Base-by-base conservation (phyloP, 352 stramenopile genomes). In the Globisporangium cylindrosporum region DNA sequence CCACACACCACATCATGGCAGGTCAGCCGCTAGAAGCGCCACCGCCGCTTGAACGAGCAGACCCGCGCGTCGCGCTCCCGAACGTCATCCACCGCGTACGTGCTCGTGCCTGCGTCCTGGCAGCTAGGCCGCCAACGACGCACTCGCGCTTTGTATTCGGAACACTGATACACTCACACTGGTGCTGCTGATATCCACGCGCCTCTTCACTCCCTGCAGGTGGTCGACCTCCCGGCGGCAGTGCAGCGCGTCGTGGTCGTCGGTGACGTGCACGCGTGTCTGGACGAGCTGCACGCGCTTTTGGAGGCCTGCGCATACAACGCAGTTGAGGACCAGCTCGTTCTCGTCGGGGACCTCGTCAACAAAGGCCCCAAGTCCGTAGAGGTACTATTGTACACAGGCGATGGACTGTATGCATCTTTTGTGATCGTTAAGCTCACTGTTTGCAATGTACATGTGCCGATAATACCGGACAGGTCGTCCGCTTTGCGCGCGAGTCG, bases 211-310 rank as follows among this genome's bases (percentile, higher is more conserved):
- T 29, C 27, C 22, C 32, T 24, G 29, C 71, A 84, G 15, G 70
- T 68, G 14, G 58, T 48, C 10, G 64, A 81, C n/a, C 65, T 88
- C 10, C 29, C 66, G 32, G 32, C 66, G 9, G 69, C 61, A 48
- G 73, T 69, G 18, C 43, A 51, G 46, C 76, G 86, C 41, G 74
- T 97, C 54, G 68, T 98, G 32, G 61, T 98, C 36, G 81, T 98
- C 56, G 92, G 94, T 18, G 94, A 98, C 71, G 89, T 98, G 22
- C 94, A 98, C 71, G 94, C 90, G 34, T 98, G 94, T 73, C 86
- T 90, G 27, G 79, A 92, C 36, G 94, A 98, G 76, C 78, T 98
- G 9, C 74, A 81, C 22, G 56, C 77, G 62, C 76, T 95, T 14
- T 72, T 95, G n/a, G 20, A 29, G 5, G 72, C 68, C 29, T 84